Evolutionary conservation across 805 yeast species (phyloP), one percentile per base, ranked within the genome.

Genomic region (Wickerhamomyces strasburgensis): DNA sequence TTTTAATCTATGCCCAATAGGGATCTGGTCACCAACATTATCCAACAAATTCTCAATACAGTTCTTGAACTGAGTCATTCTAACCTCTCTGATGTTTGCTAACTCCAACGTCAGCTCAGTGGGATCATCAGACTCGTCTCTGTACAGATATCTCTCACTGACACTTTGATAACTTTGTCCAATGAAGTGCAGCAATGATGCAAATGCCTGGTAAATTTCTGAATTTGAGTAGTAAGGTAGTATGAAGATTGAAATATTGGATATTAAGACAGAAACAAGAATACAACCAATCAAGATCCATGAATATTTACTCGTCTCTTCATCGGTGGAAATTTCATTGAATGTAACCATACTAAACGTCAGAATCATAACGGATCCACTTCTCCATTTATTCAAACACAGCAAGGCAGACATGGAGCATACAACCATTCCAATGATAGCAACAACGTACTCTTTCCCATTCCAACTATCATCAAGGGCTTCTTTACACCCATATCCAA

Each of bases 81-180:
- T 60, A 9, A 70, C 68, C 46, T 72, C 77, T 37, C 75, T 56
- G 23, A 69, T 67, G 39, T 64, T 68, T 0, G 73, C 66, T 32
- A 67, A 51, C 31, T 64, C 65, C 25, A 68, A 42, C 1, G 73
- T 62, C 29, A 68, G 37, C 8, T 62, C 70, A 0, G 75, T 70
- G 5, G 75, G 74, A 24, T 60, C 66, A 46, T 71, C 77, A 37
- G 61, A 57, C 14, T 56, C 52, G 47, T 72, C 76, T 37, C 74
- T 60, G 46, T 71, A 72, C 3, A 72, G 49, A 40, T 69, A 72
- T 32, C 76, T 54, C 35, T 71, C 77, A 16, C 70, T 58, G 5
- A 72, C 67, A 11, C 65, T 54, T 42, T 69, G 75, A 42, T 69
- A 72, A 1, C 72, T 64, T 42, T 68, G 70, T 7, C 70, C 61